Base-by-base conservation (phyloP, 2,329 filamentous ascomycete genomes). In the Nigrospora oryzae region DNA sequence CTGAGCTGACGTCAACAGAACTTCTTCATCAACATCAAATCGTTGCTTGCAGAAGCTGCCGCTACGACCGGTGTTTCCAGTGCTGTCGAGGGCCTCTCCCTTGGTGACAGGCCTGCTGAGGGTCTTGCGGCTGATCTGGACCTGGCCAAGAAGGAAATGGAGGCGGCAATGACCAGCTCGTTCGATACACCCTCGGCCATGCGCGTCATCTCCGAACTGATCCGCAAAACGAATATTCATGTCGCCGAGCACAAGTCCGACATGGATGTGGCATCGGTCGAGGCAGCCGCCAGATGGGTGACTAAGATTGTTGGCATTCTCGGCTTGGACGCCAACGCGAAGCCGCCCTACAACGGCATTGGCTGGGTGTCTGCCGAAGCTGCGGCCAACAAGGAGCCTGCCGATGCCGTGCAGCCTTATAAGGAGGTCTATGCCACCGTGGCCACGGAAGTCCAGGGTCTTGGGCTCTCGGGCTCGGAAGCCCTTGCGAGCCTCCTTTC, bases 101-200 rank as follows among this genome's bases (percentile, higher is more conserved):
- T 74, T 11, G 52, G 51, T 41, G 58, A 54, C 14, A 51, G 59
- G 36, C 45, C 59, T 33, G 56, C 49, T 12, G 57, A 61, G n/a
- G 57, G 54, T 40, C 47, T 64, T 10, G 47, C 63, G 14, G 64
- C 61, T 1, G 70, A 73, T 47, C 59, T 76, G 6, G 68, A 76
- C 42, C 70, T 77, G 46, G 74, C 77, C 11, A 71, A 81, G 63
- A 65, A 65, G 36, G 77, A 79, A 19, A 60, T 78, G 30, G 63
- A 77, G 32, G 58, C 63, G 2, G 84, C 85, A 2, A 72, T 96
- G 14, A 75, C 75, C 53, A 89, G 95, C 65, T 95, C 89, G 0
- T 95, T 96, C 62, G 85, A 96, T 63, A 96, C 90, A 0, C 81
- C 86, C 1, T 70, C 73, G 42, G 88, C 83, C 5, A 89, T 96